Conservation (phyloP, 352 stramenopile genomes). For the Phytophthora pini region DNA sequence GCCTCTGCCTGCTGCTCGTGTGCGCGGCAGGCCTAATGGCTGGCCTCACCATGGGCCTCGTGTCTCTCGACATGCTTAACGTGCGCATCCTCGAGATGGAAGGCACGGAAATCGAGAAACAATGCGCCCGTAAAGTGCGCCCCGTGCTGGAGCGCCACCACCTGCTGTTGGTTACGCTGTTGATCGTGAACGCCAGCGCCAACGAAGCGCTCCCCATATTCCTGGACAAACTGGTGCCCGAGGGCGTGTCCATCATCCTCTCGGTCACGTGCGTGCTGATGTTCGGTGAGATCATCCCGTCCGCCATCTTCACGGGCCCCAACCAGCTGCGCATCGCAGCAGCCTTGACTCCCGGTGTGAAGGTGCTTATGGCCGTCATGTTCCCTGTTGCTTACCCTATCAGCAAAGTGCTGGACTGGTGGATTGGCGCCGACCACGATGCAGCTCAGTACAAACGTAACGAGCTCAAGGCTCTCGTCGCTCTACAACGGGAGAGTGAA, state of each 20-base stretch:
- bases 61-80: constrained; percentile 85
- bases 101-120: constrained; percentile 77
- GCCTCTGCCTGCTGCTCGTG: constrained; percentile 53
- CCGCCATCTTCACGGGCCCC: constrained; percentile 94
- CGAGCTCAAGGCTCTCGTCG: constrained; percentile 91
- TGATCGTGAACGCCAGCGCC: constrained; percentile 94
- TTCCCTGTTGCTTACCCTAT: constrained; percentile 93
- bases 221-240: constrained; percentile 87
- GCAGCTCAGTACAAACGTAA: constrained; percentile 88
- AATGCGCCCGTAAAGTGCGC: constrained; percentile 74
- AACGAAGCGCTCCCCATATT: constrained; percentile 96
- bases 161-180: constrained; percentile 93
- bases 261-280: constrained; percentile 95
- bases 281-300: constrained; percentile 97
- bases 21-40: constrained; percentile 70
- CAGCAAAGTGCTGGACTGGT: constrained; percentile 88
- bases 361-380: constrained; percentile 88
- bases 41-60: constrained; percentile 79
- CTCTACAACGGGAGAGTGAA: constrained; percentile 72
- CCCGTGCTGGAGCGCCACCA: constrained; percentile 93
- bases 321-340: constrained; percentile 92
- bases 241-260: constrained; percentile 91
- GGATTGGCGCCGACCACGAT: constrained; percentile 82
- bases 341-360: constrained; percentile 83
- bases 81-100: constrained; percentile 82